These are phyloP conservation scores for Powellomyces hirtus DNA, from an alignment of 192 early-diverging fungal species.

Conservation along the genomic window DNA sequence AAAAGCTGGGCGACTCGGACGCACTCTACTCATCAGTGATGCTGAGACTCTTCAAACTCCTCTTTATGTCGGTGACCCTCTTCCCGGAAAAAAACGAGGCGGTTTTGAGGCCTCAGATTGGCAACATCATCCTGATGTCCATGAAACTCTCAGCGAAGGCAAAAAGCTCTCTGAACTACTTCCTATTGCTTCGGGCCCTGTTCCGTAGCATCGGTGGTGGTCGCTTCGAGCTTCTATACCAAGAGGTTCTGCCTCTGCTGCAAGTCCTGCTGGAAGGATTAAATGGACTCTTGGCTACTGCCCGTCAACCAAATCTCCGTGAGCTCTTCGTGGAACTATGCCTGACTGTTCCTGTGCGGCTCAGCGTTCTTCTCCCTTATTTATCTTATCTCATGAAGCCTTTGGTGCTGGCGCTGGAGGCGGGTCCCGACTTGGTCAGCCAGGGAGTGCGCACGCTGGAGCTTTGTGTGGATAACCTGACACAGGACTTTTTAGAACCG, in stretches of 20 bases:
- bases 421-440: conserved; percentile 89
- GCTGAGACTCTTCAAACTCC: conserved; percentile 88
- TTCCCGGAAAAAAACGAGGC: conserved; percentile 91
- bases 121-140: conserved; percentile 83
- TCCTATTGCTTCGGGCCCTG: conserved; percentile 81
- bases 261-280: conserved; percentile 88
- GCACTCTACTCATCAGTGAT: conserved; percentile 65
- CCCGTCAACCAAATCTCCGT: conserved; percentile 79
- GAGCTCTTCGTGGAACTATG: conserved; percentile 98
- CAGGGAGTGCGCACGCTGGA: conserved; percentile 95
- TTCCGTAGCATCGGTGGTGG: conserved; percentile 98
- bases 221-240: conserved; percentile 90
- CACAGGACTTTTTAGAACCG: conserved; percentile 94
- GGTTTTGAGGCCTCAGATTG: conserved; percentile 90
- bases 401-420: conserved; percentile 87
- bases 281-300: conserved; percentile 77
- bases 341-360: conserved; percentile 92
- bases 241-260: conserved; percentile 91
- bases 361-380: conserved; percentile 90
- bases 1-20: conserved; percentile 70
- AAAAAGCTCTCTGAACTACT: conserved; percentile 88
- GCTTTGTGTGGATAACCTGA: conserved; percentile 97
- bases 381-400: conserved; percentile 94
- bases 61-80: conserved; percentile 88
- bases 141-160: conserved; percentile 82